These are phyloP conservation scores for Allium cepa DNA, from an alignment of 106 monocot species.

Conservation along the genomic window DNA sequence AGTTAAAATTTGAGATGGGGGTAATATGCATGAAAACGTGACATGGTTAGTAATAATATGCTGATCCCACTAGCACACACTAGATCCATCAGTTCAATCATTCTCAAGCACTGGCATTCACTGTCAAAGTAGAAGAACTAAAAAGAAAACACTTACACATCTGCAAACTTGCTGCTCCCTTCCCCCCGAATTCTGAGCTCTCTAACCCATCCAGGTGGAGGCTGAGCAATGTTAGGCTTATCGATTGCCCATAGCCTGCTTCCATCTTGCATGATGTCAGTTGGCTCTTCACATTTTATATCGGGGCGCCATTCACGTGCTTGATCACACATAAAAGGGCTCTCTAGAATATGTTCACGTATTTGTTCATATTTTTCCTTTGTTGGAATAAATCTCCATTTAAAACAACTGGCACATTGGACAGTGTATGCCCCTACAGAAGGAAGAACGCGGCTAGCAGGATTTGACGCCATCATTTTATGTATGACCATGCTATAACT, in stretches of 20 bases:
- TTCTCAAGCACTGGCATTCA: too few species aligned
- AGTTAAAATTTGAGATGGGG: too few species aligned
- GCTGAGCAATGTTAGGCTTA: slow-evolving; percentile 75
- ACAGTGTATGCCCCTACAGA: slow-evolving; percentile 74
- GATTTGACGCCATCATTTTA: slow-evolving; percentile 9
- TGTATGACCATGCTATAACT: slow-evolving; percentile 9
- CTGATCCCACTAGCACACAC: too few species aligned
- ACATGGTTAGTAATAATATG: too few species aligned
- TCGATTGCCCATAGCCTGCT: slow-evolving; percentile 85
- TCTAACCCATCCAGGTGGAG: slow-evolving; percentile 78
- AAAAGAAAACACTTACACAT: slow-evolving; percentile 41
- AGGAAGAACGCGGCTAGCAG: slow-evolving; percentile 16
- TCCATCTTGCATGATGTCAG: slow-evolving; percentile 71
- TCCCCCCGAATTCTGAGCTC: slow-evolving; percentile 65
- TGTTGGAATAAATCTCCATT: slow-evolving; percentile 80
- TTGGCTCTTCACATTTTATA: slow-evolving; percentile 53
- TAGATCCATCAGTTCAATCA: too few species aligned
- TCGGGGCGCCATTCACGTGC: slow-evolving; percentile 70
- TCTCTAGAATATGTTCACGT: slow-evolving; percentile 55
- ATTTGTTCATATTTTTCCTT: slow-evolving; percentile 87
- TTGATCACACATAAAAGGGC: slow-evolving; percentile 60
- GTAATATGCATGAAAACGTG: too few species aligned
- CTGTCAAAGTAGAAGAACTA: neutral
- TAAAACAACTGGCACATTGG: slow-evolving; percentile 66
- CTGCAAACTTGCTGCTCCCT: slow-evolving; percentile 72